Evolutionary conservation across 768 basidiomycete species (phyloP).

Genomic region (Phanerochaete carnosa): DNA sequence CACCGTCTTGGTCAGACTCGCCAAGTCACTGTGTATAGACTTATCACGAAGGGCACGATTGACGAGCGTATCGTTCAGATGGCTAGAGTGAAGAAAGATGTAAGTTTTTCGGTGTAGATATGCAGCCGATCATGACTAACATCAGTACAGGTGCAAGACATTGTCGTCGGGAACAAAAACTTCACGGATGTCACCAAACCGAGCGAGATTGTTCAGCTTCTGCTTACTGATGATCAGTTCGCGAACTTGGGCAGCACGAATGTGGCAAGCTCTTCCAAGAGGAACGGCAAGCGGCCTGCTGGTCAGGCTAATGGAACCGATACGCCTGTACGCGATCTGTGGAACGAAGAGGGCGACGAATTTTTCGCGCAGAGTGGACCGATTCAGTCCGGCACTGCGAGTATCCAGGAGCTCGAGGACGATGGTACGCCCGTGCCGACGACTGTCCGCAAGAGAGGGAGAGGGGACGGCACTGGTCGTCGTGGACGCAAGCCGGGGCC

Average conservation of each 20-base stretch:
- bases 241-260: constrained; percentile 54
- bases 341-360: constrained; percentile 86
- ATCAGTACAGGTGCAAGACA: constrained; percentile 86
- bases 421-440: constrained; percentile 22
- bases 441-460: constrained; percentile 7
- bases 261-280: constrained; percentile 31
- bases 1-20: constrained; percentile 96
- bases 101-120: constrained; percentile 30
- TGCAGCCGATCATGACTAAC: constrained; percentile 3
- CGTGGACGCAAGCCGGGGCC: constrained; percentile 14
- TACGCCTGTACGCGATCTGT: constrained; percentile 55
- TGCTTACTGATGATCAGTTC: constrained; percentile 93
- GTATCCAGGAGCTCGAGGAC: constrained; percentile 23
- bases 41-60: constrained; percentile 91
- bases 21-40: constrained; percentile 93
- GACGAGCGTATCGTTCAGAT: constrained; percentile 97
- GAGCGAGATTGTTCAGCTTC: constrained; percentile 92
- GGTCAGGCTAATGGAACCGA: constrained; percentile 34
- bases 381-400: constrained; percentile 16
- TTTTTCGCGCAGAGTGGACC: constrained; percentile 66
- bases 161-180: constrained; percentile 96
- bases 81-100: constrained; percentile 96
- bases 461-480: constrained; percentile 10
- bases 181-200: constrained; percentile 92
- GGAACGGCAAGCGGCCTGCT: constrained; percentile 33